Evolutionary conservation across 129 eudicot species (phyloP).

Genomic region (Flaveria sonorensis): DNA sequence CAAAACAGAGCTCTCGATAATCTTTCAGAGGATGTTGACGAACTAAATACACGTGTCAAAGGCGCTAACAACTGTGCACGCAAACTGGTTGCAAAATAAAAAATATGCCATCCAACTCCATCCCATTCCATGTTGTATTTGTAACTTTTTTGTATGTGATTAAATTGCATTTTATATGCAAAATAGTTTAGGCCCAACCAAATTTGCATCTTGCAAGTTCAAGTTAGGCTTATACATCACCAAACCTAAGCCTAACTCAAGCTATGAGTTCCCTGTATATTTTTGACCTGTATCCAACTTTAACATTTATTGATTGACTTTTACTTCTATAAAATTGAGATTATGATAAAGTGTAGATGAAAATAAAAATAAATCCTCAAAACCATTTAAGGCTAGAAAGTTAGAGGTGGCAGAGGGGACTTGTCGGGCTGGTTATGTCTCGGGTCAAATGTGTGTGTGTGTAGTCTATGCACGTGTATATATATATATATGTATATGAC

Average conservation of each 20-base stretch:
- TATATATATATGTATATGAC: too few species aligned
- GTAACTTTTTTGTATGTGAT: slow-evolving; percentile 24
- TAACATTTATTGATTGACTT: background rate
- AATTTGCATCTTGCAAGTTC: slow-evolving; percentile 28
- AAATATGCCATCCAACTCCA: slow-evolving; percentile 25
- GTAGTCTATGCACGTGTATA: too few species aligned
- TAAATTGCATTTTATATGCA: slow-evolving; percentile 31
- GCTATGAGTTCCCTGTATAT: slow-evolving; percentile 21
- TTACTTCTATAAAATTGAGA: too few species aligned
- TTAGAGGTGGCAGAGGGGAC: too few species aligned
- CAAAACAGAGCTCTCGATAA: slow-evolving; percentile 92
- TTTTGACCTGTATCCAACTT: background rate
- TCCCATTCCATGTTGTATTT: slow-evolving; percentile 20
- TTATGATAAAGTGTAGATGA: too few species aligned
- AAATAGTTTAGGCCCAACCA: background rate
- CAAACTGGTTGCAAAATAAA: slow-evolving; percentile 48
- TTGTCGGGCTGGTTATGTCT: too few species aligned
- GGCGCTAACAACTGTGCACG: slow-evolving; percentile 89
- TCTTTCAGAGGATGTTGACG: slow-evolving; percentile 79
- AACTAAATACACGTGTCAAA: slow-evolving; percentile 77
- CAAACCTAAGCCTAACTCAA: slow-evolving; percentile 18
- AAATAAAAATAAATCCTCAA: too few species aligned
- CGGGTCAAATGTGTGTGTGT: too few species aligned
- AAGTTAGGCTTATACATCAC: slow-evolving; percentile 7
- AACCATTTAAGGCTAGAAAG: too few species aligned